phyloP scores from a whole-genome alignment of 208 protist genomes.

The Wallacemonas collosoma region DNA sequence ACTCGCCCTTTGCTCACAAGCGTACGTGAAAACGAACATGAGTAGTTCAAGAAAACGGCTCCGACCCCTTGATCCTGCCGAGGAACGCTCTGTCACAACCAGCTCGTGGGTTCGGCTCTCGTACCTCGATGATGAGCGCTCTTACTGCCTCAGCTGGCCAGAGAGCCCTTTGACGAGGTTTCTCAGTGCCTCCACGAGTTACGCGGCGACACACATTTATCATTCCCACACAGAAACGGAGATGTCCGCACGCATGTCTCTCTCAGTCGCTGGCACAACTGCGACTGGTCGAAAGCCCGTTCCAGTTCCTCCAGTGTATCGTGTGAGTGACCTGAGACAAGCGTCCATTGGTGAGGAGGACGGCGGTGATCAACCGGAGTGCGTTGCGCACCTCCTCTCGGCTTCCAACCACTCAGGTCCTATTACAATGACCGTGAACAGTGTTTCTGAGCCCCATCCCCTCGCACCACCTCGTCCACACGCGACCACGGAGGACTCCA shows the following conservation, averaged over 20 bases:
- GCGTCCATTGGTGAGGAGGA: slow-evolving; percentile 4
- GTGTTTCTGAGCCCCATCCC: slow-evolving; percentile 25
- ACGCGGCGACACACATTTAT: slow-evolving; percentile 22
- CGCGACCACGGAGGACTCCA: slow-evolving; percentile 60
- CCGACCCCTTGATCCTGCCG: slow-evolving; percentile 74
- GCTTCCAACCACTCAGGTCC: not conserved
- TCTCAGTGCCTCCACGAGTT: slow-evolving; percentile 22
- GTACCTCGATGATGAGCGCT: slow-evolving; percentile 67
- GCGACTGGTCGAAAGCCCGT: slow-evolving; percentile 10
- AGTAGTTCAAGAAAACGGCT: slow-evolving; percentile 63
- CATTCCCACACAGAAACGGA: slow-evolving; percentile 13
- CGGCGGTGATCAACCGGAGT: not conserved
- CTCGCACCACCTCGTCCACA: slow-evolving; percentile 40
- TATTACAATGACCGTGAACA: not conserved
- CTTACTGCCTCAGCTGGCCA: slow-evolving; percentile 88
- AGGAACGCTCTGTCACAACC: slow-evolving; percentile 62
- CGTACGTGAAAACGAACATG: slow-evolving; percentile 18
- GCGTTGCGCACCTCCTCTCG: slow-evolving; percentile 6
- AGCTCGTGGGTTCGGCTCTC: slow-evolving; percentile 48
- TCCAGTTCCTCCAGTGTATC: slow-evolving; percentile 11
- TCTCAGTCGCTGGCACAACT: not conserved
- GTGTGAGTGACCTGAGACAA: slow-evolving; percentile 15
- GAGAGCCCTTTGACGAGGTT: slow-evolving; percentile 43
- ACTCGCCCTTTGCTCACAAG: too few relatives aligned
- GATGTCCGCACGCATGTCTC: slow-evolving; percentile 2